Evolutionary conservation across 2,329 filamentous ascomycete species (phyloP).

Genomic region (Fusarium camptoceras): DNA sequence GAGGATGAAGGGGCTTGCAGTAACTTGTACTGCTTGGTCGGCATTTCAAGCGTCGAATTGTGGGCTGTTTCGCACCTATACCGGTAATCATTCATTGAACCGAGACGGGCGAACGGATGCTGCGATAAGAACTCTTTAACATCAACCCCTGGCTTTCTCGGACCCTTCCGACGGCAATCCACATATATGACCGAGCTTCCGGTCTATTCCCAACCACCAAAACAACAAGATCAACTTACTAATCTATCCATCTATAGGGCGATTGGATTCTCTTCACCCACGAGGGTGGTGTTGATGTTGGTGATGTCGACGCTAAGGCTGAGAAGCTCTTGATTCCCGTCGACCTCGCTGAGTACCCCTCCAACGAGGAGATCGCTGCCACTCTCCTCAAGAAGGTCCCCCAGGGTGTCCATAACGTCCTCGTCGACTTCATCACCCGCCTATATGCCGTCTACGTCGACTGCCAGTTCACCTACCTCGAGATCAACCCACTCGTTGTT

Average conservation of each 20-base stretch:
- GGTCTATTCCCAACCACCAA: conserved; percentile 14
- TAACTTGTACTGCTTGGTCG: conserved; percentile 40
- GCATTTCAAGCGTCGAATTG: conserved; percentile 37
- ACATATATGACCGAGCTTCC: conserved; percentile 12
- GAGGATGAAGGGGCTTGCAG: conserved; percentile 16
- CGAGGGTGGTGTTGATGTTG: conserved; percentile 99
- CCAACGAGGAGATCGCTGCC: conserved; percentile 91
- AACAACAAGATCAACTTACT: conserved; percentile 30
- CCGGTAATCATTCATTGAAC: conserved; percentile 45
- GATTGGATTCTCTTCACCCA: conserved; percentile 99
- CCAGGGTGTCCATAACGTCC: conserved; percentile 94
- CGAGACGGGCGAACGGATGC: conserved; percentile 56
- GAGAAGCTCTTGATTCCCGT: conserved; percentile 99
- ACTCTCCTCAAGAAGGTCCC: conserved; percentile 93
- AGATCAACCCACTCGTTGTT: conserved; percentile 99
- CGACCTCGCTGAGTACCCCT: conserved; percentile 93
- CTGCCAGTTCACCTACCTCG: conserved; percentile 99
- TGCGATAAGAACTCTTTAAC: conserved; percentile 46
- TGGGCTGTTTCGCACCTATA: conserved; percentile 40
- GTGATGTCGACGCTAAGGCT: conserved; percentile 98
- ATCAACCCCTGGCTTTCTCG: conserved; percentile 34
- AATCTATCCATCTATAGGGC: conserved; percentile 69
- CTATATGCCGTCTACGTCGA: conserved; percentile 99
- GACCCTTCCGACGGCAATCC: conserved; percentile 28
- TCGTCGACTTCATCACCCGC: conserved; percentile 98